Conservation (phyloP, 345 rosid genomes). For the Clarkia xantiana region DNA sequence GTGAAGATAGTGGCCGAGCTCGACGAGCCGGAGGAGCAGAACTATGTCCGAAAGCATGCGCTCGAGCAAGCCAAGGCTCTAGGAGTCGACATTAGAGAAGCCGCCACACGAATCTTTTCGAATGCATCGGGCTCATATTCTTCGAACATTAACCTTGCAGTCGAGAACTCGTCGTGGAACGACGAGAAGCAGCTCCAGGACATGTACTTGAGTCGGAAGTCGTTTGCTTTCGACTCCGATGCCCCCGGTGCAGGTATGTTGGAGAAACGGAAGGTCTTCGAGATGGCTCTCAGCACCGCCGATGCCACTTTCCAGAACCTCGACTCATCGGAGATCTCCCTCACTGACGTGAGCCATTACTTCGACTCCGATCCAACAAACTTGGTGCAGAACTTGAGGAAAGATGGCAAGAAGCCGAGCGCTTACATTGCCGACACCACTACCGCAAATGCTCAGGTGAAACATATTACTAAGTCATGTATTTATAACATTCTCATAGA, state of each 20-base stretch:
- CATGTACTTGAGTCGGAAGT: slow-evolving; percentile 95
- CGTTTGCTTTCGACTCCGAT: slow-evolving; percentile 99
- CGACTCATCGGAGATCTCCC: slow-evolving; percentile 93
- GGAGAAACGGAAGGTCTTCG: slow-evolving; percentile 83
- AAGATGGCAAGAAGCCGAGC: slow-evolving; percentile 83
- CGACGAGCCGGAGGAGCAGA: slow-evolving; percentile 97
- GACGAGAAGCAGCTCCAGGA: slow-evolving; percentile 99
- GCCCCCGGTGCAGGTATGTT: slow-evolving; percentile 95
- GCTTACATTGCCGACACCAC: slow-evolving; percentile 96
- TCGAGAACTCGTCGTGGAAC: slow-evolving; percentile 96
- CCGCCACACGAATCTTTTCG: slow-evolving; percentile 92
- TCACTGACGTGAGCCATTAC: slow-evolving; percentile 97
- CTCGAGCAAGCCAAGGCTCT: too few relatives aligned
- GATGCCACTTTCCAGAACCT: slow-evolving; percentile 98
- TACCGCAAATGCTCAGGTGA: slow-evolving; percentile 93
- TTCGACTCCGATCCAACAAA: slow-evolving; percentile 96
- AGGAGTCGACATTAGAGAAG: slow-evolving; percentile 70
- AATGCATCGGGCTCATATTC: slow-evolving; percentile 98
- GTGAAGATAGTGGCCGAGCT: slow-evolving; percentile 97
- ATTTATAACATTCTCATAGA: too few relatives aligned
- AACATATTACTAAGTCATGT: not conserved
- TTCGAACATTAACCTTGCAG: slow-evolving; percentile 82
- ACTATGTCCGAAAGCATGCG: slow-evolving; percentile 86
- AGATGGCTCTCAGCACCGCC: slow-evolving; percentile 90
- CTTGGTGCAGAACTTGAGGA: slow-evolving; percentile 79